These are phyloP conservation scores for Cyanodermella asteris DNA, from an alignment of 2,329 filamentous ascomycete species.

Conservation along the genomic window DNA sequence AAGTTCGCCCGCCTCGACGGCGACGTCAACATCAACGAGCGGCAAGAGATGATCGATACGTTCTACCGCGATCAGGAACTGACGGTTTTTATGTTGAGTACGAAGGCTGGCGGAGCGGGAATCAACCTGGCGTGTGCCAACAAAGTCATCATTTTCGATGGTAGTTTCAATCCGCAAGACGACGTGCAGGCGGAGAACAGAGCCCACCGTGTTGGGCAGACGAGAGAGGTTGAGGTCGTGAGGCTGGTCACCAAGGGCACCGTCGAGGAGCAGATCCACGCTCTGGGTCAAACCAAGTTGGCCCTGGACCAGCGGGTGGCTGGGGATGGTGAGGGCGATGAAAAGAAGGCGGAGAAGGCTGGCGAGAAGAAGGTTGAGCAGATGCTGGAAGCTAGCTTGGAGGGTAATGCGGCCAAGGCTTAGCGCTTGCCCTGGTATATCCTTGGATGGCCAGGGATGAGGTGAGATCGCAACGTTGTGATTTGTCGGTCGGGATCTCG, in stretches of 20 bases:
- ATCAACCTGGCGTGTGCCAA: slow-evolving; percentile 92
- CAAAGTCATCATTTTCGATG: slow-evolving; percentile 94
- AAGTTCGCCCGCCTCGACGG: slow-evolving; percentile 74
- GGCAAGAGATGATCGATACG: slow-evolving; percentile 70
- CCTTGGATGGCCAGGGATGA: too few species aligned
- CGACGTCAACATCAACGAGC: slow-evolving; percentile 55
- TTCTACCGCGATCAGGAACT: slow-evolving; percentile 60
- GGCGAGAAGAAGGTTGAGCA: slow-evolving; percentile 27
- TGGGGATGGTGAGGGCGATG: slow-evolving; percentile 36
- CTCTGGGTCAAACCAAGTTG: slow-evolving; percentile 78
- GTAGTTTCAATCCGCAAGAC: slow-evolving; percentile 92
- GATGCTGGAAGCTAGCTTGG: slow-evolving; percentile 27
- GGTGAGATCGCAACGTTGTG: too few species aligned
- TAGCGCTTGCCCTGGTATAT: too few species aligned
- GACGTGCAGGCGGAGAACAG: slow-evolving; percentile 97
- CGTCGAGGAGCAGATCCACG: slow-evolving; percentile 84
- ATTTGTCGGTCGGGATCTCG: too few species aligned
- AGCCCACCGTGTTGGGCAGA: slow-evolving; percentile 86
- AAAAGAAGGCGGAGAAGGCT: slow-evolving; percentile 25
- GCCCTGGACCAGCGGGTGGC: slow-evolving; percentile 60
- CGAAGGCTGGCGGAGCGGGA: slow-evolving; percentile 84
- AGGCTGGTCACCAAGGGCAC: slow-evolving; percentile 60
- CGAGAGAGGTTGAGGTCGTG: slow-evolving; percentile 71
- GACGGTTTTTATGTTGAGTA: slow-evolving; percentile 79
- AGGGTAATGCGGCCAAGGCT: too few species aligned